Conservation (phyloP, 257 asterid genomes). For the Ligustrum vulgare region DNA sequence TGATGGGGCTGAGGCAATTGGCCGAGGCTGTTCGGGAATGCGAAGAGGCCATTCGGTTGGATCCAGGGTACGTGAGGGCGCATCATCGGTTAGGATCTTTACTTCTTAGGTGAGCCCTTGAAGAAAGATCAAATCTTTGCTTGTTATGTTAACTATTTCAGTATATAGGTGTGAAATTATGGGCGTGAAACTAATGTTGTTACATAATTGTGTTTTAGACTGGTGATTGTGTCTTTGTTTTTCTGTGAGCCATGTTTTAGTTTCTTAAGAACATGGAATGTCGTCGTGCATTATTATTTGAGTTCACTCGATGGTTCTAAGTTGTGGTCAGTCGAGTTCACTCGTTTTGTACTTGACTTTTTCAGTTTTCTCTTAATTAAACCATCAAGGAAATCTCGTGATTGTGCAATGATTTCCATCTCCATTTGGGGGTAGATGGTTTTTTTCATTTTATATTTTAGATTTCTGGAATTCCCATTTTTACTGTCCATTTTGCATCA, state of each 20-base stretch:
- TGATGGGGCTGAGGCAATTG: constrained; percentile 64
- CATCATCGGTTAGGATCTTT: constrained; percentile 88
- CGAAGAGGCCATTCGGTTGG: constrained; percentile 85
- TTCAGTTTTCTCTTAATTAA: not conserved
- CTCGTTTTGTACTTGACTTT: not conserved
- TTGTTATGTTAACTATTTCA: not conserved
- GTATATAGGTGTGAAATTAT: too few species aligned
- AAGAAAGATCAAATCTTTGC: constrained; percentile 22
- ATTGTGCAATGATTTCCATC: not conserved
- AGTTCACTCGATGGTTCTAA: not conserved
- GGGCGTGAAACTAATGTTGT: constrained; percentile 8
- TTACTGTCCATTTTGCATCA: constrained; percentile 9
- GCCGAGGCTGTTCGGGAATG: constrained; percentile 77
- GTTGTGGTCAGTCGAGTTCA: not conserved
- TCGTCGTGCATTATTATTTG: not conserved
- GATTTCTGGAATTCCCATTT: not conserved
- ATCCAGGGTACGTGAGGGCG: constrained; percentile 81
- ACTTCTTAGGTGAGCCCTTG: constrained; percentile 68
- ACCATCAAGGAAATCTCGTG: not conserved
- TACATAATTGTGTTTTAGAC: constrained; percentile 21
- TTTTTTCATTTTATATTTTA: not conserved
- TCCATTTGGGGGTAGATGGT: not conserved
- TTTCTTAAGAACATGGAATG: not conserved
- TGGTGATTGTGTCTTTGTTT: constrained; percentile 25
- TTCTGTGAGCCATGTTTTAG: not conserved